Evolutionary conservation across 2,329 filamentous ascomycete genomes (phyloP).

Genomic region (Penicillium sp.): DNA sequence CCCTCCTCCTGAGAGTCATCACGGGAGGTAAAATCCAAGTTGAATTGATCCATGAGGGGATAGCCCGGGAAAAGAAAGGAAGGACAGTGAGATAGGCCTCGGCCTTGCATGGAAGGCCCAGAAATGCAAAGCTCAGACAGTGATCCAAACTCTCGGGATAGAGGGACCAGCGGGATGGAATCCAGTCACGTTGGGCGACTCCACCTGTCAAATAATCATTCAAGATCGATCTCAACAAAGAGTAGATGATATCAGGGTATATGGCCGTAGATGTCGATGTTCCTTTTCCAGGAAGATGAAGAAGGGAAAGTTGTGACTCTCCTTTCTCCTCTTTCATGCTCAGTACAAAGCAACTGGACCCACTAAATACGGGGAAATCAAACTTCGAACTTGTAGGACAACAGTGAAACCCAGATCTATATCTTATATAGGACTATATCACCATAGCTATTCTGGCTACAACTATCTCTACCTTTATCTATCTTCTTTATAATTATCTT

Average conservation of each 20-base stretch:
- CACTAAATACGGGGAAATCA: neutral
- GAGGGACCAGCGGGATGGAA: conserved; percentile 18
- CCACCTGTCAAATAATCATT: conserved; percentile 1
- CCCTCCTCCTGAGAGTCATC: conserved; percentile 16
- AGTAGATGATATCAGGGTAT: neutral
- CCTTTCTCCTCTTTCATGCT: neutral
- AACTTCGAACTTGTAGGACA: too few relatives aligned
- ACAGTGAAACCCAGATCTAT: neutral
- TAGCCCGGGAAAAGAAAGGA: neutral
- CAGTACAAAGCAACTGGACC: neutral
- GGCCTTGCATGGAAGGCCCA: conserved; percentile 19
- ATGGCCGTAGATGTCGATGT: neutral
- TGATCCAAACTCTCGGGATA: conserved; percentile 24
- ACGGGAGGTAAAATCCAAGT: conserved; percentile 9
- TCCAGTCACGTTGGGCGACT: conserved; percentile 9
- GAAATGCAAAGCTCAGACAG: conserved; percentile 19
- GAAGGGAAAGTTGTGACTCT: neutral
- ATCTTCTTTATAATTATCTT: too few relatives aligned
- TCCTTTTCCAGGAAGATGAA: neutral
- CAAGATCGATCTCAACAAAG: neutral
- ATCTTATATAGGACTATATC: too few relatives aligned
- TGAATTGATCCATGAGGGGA: conserved; percentile 14
- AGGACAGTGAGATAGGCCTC: conserved; percentile 4
- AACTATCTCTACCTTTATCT: too few relatives aligned
- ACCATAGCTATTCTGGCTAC: too few relatives aligned